Base-by-base conservation (phyloP, 164 flowering plant genomes). In the Vitis rotundifolia region DNA sequence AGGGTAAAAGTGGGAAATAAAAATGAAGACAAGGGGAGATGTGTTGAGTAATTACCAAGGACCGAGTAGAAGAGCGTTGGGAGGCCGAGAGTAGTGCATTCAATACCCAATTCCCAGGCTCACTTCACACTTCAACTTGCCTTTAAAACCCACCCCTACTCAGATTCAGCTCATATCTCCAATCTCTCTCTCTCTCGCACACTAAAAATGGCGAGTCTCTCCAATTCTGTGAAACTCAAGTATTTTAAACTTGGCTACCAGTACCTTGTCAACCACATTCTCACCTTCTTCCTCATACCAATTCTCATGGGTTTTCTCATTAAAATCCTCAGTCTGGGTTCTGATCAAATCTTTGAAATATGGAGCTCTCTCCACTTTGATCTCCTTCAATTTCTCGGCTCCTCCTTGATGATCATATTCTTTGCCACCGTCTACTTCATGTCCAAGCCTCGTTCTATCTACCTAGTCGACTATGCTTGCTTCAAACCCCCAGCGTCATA, bases 211-310 rank as follows among this genome's bases (percentile, higher is more conserved):
- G 44, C 44, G 44, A 31, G 6, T 31, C 44, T 31, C 44, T 4
- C 44, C 44, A 65, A 77, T 64, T 78, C 85, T 16, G 79, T 84
- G 69, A 84, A 80, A 53, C 75, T 84, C 77, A 84, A 84, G 59
- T 84, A 84, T 73, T 84, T 82, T 57, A 84, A 84, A 60, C 78
- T 84, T 50, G 88, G 88, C 12, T 84, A 84, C 52, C 87, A 86
- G 69, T 72, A 77, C 67, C 79, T 86, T 48, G 76, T 86, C 58
- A 75, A 86, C 18, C 82, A 84, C 69, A 84, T 75, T 56, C 76
- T 84, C 77, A 78, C 63, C 73, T 75, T 84, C 31, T 48, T 72
- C 29, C 68, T 82, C 10, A 9, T 49, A 2, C 61, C 61, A 31
- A 6, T 31, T 31, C 52, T 67, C 9, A 22, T 56, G 3, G 50